Conservation (phyloP, 2,329 filamentous ascomycete species). For the Pseudocercospora fuligena region DNA sequence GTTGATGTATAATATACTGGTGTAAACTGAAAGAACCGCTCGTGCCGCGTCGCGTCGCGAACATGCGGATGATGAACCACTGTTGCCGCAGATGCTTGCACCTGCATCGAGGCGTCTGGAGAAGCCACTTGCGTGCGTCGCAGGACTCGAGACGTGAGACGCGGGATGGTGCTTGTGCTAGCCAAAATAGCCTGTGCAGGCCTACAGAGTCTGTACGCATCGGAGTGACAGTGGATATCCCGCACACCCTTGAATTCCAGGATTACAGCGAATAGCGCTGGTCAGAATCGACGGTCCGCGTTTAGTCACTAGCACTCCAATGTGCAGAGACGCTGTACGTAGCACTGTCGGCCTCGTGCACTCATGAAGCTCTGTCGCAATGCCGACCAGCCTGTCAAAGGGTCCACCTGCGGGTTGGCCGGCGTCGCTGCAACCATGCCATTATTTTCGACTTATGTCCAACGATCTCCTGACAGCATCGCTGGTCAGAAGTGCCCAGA, state of each 20-base stretch:
- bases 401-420: constrained; percentile 1
- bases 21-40: constrained; percentile 1
- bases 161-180: constrained; percentile 1
- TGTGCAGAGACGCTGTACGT: too few relatives aligned
- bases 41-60: neutral
- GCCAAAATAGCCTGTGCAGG: constrained; percentile 1
- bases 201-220: too few relatives aligned
- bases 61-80: neutral
- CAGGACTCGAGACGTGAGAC: neutral
- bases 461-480: neutral
- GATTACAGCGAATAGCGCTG: too few relatives aligned
- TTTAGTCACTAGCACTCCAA: too few relatives aligned
- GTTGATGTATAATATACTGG: neutral
- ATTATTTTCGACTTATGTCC: constrained; percentile 1
- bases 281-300: too few relatives aligned
- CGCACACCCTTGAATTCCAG: too few relatives aligned
- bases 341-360: constrained; percentile 2
- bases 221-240: too few relatives aligned
- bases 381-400: neutral
- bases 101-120: neutral
- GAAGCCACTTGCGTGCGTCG: neutral
- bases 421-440: neutral
- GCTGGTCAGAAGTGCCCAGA: neutral
- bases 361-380: neutral
- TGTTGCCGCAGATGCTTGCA: neutral